Base-by-base conservation (phyloP, 495 filamentous ascomycete genomes). In the Friedmanniomyces endolithicus region DNA sequence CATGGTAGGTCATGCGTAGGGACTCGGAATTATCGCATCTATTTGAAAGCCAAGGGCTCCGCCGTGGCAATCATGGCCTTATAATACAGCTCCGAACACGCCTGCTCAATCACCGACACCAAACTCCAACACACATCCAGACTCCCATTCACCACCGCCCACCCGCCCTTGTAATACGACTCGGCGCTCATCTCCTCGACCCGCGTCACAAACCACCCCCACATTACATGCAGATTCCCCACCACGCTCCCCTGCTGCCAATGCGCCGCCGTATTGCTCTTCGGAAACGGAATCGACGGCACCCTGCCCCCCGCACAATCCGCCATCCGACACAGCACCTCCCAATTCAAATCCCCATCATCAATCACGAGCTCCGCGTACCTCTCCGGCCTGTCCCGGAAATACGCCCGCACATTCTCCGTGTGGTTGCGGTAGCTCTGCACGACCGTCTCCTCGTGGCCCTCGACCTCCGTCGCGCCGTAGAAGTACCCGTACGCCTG, bases 201-300 rank as follows among this genome's bases (percentile, higher is more conserved):
- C 17, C 56, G 11, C 29, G 56, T 49, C 17, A 59, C 48, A 11
- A 29, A 52, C 56, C 56, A 49, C 19, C 40, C 43, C 56, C 56
- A 59, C 9, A 48, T 1, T 9, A 24, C 17, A 22, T 54, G 50
- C 19, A 59, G 31, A n/a, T 29, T 48, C 12, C 37, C 50, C 9
- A 54, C 17, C 16, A 59, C 6, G 20, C 20, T 27, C 2, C 48
- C 56, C 23, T 59, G 40, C 50, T 53, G 14, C 56, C 56, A 59
- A 33, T 54, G 41, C 4, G 50, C 56, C 1, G 50, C 56, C 22
- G 56, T 59, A 50, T 59, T 59, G 37, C 56, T 59, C 37, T 45
- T 53, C n/a, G 56, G 56, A 22, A 59, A 59, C 3, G 40, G 27
- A 8, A 49, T 23, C 1, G 50, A 17, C 17, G 56, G 50, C 17